phyloP scores from a whole-genome alignment of 2,329 filamentous ascomycete species.

The Furcasterigmium sp. region DNA sequence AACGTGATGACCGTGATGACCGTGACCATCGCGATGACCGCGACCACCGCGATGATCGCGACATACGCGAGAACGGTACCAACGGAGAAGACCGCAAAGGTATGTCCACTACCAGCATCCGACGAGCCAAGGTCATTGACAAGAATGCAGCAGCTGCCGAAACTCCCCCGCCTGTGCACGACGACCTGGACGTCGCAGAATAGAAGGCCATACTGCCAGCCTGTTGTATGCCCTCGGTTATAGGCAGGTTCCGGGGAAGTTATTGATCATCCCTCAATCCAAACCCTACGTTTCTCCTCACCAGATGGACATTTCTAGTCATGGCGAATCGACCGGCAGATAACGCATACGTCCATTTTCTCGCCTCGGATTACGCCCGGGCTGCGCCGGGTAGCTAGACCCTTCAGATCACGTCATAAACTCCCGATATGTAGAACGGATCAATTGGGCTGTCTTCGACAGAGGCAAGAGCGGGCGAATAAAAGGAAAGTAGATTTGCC shows the following conservation, averaged over 20 bases:
- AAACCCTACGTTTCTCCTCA: too few relatives aligned
- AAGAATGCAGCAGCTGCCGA: conserved; percentile 50
- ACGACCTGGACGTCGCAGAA: conserved; percentile 95
- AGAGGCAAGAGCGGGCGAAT: too few relatives aligned
- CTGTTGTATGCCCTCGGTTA: not conserved
- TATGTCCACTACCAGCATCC: conserved; percentile 31
- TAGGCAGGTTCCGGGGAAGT: too few relatives aligned
- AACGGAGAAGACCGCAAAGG: conserved; percentile 91
- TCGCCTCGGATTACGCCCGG: too few relatives aligned
- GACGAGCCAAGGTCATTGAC: conserved; percentile 19
- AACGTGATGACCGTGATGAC: conserved; percentile 67
- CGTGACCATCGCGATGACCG: conserved; percentile 75
- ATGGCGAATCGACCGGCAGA: not conserved
- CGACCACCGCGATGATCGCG: conserved; percentile 83
- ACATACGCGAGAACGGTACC: conserved; percentile 69
- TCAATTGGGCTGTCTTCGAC: too few relatives aligned
- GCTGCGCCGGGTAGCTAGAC: too few relatives aligned
- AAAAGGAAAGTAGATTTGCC: too few relatives aligned
- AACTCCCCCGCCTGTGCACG: conserved; percentile 76
- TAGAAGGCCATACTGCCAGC: conserved; percentile 23
- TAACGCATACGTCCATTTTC: too few relatives aligned
- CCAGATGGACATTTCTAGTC: not conserved
- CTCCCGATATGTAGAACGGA: too few relatives aligned
- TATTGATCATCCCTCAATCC: too few relatives aligned
- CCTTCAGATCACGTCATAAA: too few relatives aligned